Base-by-base conservation (phyloP, 192 early-diverging fungal genomes). In the Coemansia sp. region DNA sequence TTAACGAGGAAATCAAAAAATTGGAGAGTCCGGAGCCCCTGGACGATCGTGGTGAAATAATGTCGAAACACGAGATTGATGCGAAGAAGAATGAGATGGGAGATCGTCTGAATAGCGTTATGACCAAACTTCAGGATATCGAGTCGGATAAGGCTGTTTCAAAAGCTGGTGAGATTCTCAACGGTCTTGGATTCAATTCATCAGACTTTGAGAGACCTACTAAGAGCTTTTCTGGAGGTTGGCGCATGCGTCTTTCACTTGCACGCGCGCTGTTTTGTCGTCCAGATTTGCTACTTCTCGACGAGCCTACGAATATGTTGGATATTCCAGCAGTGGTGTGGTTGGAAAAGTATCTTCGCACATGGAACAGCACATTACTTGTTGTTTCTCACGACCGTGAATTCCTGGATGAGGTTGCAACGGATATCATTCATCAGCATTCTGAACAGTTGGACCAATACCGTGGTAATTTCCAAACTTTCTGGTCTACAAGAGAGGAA, bases 361-460 rank as follows among this genome's bases (percentile, higher is more conserved):
- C 87, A 1, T 97, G 95, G 94, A 83, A 86, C 33, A 94, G 92
- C 55, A 96, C 96, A 2, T 74, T 99, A 51, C 85, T 98, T 53
- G 92, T 98, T 21, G 97, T 99, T 31, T 97, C 95, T 56, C 97
- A 99, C 93, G 97, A 99, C 82, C 80, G 97, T 76, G 91, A 91
- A 84, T 99, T 99, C 85, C 82, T 99, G 71, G 97, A 99, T 67
- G 92, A 93, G 58, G 93, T 97, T 6, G 91, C 97, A 0, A 99
- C 97, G 0, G 97, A 99, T 78, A 96, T 99, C 80, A 77, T 97
- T 36, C 93, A 96, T 76, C 90, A 96, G 78, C 95, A 98, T 72
- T 91, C 92, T n/a, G 90, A 92, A 58, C 82, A 88, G 62, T 82
- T 99, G 46, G 95, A 98, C 72, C 91, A 92, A 68, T 99, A 99